Base-by-base conservation (phyloP, 2,329 filamentous ascomycete species). In the Cercospora zeina region DNA sequence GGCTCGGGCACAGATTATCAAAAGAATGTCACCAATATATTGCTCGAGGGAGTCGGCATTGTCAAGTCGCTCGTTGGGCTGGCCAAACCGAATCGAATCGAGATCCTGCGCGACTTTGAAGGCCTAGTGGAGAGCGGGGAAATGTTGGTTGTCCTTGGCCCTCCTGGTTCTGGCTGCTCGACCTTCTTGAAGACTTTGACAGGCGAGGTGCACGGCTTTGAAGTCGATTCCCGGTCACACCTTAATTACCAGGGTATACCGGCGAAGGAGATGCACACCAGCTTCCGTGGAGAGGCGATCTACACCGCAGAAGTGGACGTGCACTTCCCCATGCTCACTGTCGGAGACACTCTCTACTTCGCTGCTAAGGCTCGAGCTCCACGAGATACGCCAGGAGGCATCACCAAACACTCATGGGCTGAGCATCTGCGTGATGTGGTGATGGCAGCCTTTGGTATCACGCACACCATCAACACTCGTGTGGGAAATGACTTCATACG, bases 261-360 rank as follows among this genome's bases (percentile, higher is more conserved):
- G 2, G 83, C 89, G 60, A 78, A 89, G 71, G 84, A 91, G 72
- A 93, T 95, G 89, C 85, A 89, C 77, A 85, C 84, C 10, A 81
- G 84, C 65, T 92, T 93, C 78, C 87, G 89, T 30, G 91, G 91
- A 67, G 91, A 96, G 77, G 89, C 89, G 65, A 93, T 95, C 74
- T 95, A 95, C 77, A 93, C 89, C 0, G 89, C 89, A 62, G 90
- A 95, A 75, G 87, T 90, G 36, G 91, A 96, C 73, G 87, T 89
- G 4, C 89, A 93, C 76, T 93, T 93, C 71, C 89, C 89, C 11
- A 84, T 87, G 77, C 77, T 95, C 69, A 87, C 85, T 1, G 90
- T 93, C 47, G 89, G 89, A 56, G 88, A 93, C 70, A 95, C 90
- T 1, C 81, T 93, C 51, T 87, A 85, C 59, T 93, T 93, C 65